phyloP scores from a whole-genome alignment of 2,329 filamentous ascomycete species.

The Cladosporium sp. region DNA sequence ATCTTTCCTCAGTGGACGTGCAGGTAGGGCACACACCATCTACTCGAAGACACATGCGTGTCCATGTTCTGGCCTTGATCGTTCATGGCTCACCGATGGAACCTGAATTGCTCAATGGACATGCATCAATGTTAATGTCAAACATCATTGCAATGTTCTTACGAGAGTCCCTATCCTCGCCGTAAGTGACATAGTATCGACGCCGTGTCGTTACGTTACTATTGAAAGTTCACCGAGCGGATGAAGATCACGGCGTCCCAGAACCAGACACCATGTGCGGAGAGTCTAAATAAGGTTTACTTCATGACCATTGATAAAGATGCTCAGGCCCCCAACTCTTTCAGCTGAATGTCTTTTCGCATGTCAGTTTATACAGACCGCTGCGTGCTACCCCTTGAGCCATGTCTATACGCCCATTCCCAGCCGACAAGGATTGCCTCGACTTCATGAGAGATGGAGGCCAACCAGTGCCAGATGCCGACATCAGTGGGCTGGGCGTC shows the following conservation, averaged over 20 bases:
- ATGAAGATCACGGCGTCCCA: neutral
- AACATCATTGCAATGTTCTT: neutral
- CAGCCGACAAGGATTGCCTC: neutral
- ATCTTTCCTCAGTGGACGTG: no score
- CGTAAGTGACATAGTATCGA: neutral
- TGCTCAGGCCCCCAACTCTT: neutral
- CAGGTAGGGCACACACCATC: no score
- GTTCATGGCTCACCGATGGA: neutral
- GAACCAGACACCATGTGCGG: neutral
- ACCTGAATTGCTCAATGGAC: neutral
- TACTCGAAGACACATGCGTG: neutral
- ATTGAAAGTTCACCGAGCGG: neutral
- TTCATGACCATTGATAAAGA: neutral
- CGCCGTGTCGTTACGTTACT: neutral
- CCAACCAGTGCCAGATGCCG: slow-evolving; percentile 22
- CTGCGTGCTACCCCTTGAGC: neutral
- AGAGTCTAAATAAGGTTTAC: neutral
- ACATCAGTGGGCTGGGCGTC: slow-evolving; percentile 28
- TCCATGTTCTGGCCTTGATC: neutral
- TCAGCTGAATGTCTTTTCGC: neutral
- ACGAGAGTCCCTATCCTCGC: neutral
- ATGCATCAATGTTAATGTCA: neutral
- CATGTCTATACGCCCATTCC: neutral
- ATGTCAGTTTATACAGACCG: neutral
- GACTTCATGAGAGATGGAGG: slow-evolving; percentile 13